These are phyloP conservation scores for Ustilago vetiveriae DNA, from an alignment of 1,284 basidiomycete species.

Conservation along the genomic window DNA sequence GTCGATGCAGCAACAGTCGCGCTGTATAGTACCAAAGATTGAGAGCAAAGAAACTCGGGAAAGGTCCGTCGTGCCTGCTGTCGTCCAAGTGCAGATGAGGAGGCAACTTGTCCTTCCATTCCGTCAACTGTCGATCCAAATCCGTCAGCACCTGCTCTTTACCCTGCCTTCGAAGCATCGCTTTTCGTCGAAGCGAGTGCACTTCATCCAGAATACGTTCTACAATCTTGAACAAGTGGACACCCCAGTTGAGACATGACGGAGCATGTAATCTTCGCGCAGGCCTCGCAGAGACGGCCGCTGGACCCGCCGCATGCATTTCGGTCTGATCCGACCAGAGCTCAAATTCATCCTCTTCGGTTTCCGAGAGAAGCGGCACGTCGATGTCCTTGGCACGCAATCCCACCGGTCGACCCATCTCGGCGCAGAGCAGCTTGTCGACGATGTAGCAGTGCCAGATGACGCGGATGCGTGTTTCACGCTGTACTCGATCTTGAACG, in stretches of 20 bases:
- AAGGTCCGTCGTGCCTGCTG: slow-evolving; percentile 38
- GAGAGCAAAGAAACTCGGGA: slow-evolving; percentile 54
- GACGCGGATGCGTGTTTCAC: slow-evolving; percentile 67
- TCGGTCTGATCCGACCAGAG: slow-evolving; percentile 65
- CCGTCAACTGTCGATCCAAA: slow-evolving; percentile 51
- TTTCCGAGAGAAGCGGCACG: slow-evolving; percentile 67
- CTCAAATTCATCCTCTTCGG: slow-evolving; percentile 69
- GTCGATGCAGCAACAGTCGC: slow-evolving; percentile 53
- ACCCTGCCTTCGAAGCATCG: slow-evolving; percentile 49
- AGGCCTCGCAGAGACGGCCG: not conserved
- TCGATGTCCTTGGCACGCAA: slow-evolving; percentile 67
- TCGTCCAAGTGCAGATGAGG: slow-evolving; percentile 43
- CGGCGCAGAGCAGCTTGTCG: slow-evolving; percentile 68
- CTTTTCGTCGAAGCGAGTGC: slow-evolving; percentile 58
- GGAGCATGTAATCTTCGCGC: slow-evolving; percentile 42
- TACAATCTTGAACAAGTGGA: slow-evolving; percentile 57
- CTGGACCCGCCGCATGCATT: slow-evolving; percentile 22
- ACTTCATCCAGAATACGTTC: slow-evolving; percentile 57
- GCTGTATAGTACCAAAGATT: slow-evolving; percentile 60
- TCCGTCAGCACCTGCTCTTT: slow-evolving; percentile 47
- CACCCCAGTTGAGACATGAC: slow-evolving; percentile 54
- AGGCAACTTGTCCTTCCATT: slow-evolving; percentile 52
- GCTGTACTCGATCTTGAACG: slow-evolving; percentile 55
- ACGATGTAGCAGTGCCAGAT: slow-evolving; percentile 69
- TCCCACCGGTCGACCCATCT: slow-evolving; percentile 68